Percentiles rank a stretch among this genome's conserved stretches.
Conservation (phyloP, 192 early-diverging fungal genomes). For the Entomortierella beljakovae region DNA sequence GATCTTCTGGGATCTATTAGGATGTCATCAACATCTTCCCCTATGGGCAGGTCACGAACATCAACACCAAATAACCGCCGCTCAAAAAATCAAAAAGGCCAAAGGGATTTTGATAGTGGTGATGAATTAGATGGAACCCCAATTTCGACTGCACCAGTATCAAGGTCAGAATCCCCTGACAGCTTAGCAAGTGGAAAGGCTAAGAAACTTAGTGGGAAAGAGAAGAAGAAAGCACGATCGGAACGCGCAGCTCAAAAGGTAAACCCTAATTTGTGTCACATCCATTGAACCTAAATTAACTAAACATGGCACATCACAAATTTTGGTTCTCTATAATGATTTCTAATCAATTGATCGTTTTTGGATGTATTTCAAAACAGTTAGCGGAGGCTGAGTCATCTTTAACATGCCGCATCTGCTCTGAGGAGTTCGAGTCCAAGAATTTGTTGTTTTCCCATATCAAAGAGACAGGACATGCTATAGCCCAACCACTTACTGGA, state of each 20-base stretch:
- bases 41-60: slow-evolving; percentile 18
- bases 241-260: slow-evolving; percentile 49
- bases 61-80: slow-evolving; percentile 29
- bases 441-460: slow-evolving; percentile 93
- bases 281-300: too few relatives aligned
- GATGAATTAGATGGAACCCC: slow-evolving; percentile 50
- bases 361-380: slow-evolving; percentile 35
- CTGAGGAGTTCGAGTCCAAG: slow-evolving; percentile 74
- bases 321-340: too few relatives aligned
- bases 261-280: too few relatives aligned
- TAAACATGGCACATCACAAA: too few relatives aligned
- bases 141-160: slow-evolving; percentile 56
- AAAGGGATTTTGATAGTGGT: slow-evolving; percentile 39
- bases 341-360: not conserved
- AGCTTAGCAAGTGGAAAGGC: slow-evolving; percentile 30
- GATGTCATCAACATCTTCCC: slow-evolving; percentile 42
- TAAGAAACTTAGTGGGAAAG: slow-evolving; percentile 53
- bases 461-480: slow-evolving; percentile 86
- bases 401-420: slow-evolving; percentile 85
- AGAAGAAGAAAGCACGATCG: slow-evolving; percentile 45
- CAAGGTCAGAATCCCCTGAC: slow-evolving; percentile 47
- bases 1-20: slow-evolving; percentile 44
- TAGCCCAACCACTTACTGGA: slow-evolving; percentile 44
- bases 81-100: slow-evolving; percentile 9
- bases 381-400: slow-evolving; percentile 46